Percentiles rank a stretch among this genome's conserved stretches.
These are phyloP conservation scores for Thelephora ganbajun DNA, from an alignment of 768 basidiomycete genomes.

Conservation along the genomic window DNA sequence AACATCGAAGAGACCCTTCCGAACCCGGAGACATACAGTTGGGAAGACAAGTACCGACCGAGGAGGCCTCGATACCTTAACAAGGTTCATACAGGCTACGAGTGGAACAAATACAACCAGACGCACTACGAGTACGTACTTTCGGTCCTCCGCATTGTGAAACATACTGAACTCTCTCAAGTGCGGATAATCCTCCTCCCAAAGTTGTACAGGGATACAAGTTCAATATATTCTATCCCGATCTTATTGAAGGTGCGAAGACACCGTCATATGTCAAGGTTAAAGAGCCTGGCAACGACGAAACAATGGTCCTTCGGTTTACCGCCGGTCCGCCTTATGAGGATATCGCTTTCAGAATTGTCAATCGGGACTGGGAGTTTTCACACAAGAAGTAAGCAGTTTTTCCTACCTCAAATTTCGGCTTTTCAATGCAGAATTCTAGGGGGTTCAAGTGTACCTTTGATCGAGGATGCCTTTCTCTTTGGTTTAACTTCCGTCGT, in stretches of 20 bases:
- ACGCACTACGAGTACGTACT: slow-evolving; percentile 91
- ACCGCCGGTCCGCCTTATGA: slow-evolving; percentile 97
- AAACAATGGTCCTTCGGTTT: slow-evolving; percentile 87
- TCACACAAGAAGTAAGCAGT: slow-evolving; percentile 76
- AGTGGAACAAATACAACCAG: slow-evolving; percentile 99
- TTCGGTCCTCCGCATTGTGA: slow-evolving; percentile 1
- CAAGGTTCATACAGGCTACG: slow-evolving; percentile 96
- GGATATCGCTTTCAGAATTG: slow-evolving; percentile 96
- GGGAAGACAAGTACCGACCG: slow-evolving; percentile 98
- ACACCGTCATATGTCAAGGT: slow-evolving; percentile 95
- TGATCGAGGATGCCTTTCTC: slow-evolving; percentile 88
- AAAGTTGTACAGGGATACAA: slow-evolving; percentile 99
- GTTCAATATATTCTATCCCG: slow-evolving; percentile 98
- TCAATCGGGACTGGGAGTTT: slow-evolving; percentile 97
- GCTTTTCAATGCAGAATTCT: slow-evolving; percentile 1
- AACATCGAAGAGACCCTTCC: slow-evolving; percentile 83
- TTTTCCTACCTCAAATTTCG: neutral
- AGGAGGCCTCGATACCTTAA: slow-evolving; percentile 98
- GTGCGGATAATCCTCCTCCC: slow-evolving; percentile 96
- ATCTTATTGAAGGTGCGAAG: slow-evolving; percentile 95
- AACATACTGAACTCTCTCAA: slow-evolving; percentile 17
- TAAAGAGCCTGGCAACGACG: slow-evolving; percentile 88
- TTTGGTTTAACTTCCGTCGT: slow-evolving; percentile 94
- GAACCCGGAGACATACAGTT: slow-evolving; percentile 80
- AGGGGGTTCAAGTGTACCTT: slow-evolving; percentile 96